Percentiles rank a stretch among this genome's conserved stretches.
Evolutionary conservation across 305 asterid species (phyloP).

Genomic region (Salvia sclarea): DNA sequence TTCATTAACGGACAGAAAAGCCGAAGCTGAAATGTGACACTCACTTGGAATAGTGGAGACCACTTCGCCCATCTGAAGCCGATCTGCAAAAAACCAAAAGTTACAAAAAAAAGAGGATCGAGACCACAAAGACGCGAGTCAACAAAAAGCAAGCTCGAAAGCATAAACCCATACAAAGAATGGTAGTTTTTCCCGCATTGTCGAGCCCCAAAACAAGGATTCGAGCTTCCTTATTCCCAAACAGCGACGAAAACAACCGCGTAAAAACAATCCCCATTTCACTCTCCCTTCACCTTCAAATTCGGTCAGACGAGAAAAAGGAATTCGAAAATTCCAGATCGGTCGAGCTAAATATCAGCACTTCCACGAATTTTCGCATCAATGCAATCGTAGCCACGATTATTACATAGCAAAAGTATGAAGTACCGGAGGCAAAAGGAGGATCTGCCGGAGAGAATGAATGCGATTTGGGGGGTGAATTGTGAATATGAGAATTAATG

Average conservation of each 20-base stretch:
- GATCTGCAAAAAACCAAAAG: conserved; percentile 55
- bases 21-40: conserved; percentile 27
- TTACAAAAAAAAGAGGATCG: not conserved
- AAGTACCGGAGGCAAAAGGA: conserved; percentile 26
- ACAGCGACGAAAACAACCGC: conserved; percentile 76
- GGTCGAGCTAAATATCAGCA: conserved; percentile 31
- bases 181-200: conserved; percentile 92
- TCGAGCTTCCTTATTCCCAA: conserved; percentile 92
- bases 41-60: conserved; percentile 92
- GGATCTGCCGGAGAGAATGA: conserved; percentile 24
- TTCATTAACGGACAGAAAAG: conserved; percentile 5
- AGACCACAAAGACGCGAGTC: conserved; percentile 12
- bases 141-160: not conserved
- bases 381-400: not conserved
- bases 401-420: not conserved
- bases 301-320: not conserved
- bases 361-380: conserved; percentile 4
- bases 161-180: conserved; percentile 55
- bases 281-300: conserved; percentile 27
- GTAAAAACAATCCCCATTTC: conserved; percentile 82
- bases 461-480: not conserved
- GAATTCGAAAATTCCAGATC: conserved; percentile 34
- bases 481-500: conserved; percentile 15
- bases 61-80: conserved; percentile 98
- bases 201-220: conserved; percentile 90